phyloP scores from a whole-genome alignment of 495 filamentous ascomycete genomes.

The Lasiosphaeria hispida region DNA sequence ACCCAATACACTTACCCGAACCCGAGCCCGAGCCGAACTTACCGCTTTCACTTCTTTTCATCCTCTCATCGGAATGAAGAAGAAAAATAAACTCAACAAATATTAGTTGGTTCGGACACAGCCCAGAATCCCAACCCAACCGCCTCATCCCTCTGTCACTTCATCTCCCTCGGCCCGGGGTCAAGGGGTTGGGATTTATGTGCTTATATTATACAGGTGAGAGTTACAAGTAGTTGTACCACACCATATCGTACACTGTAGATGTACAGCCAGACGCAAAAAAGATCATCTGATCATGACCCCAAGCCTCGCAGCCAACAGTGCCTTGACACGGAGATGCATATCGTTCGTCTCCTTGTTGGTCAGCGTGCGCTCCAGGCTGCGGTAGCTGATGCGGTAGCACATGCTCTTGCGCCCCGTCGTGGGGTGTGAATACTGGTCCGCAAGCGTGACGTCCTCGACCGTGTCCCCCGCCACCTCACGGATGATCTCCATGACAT shows the following conservation, averaged over 20 bases:
- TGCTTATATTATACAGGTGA: neutral
- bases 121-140: too few relatives aligned
- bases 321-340: constrained; percentile 62
- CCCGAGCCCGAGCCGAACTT: too few relatives aligned
- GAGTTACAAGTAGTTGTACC: neutral
- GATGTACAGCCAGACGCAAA: neutral
- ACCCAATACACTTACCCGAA: neutral
- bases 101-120: neutral
- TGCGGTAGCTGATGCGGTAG: constrained; percentile 90
- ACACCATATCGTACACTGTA: neutral
- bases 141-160: too few relatives aligned
- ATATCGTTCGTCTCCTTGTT: constrained; percentile 73
- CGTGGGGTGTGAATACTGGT: constrained; percentile 88
- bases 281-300: constrained; percentile 70
- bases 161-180: too few relatives aligned
- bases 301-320: constrained; percentile 64
- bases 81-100: too few relatives aligned
- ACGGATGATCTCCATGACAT: constrained; percentile 92
- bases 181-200: too few relatives aligned
- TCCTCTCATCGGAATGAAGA: neutral
- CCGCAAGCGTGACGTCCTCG: constrained; percentile 76
- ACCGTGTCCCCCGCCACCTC: constrained; percentile 75
- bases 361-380: constrained; percentile 82
- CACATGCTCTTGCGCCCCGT: constrained; percentile 79
- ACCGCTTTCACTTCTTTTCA: neutral